Percentiles rank a stretch among this genome's conserved stretches.
These are phyloP conservation scores for Hemisphaericaspora lyxosophila DNA, from an alignment of 1,139 yeast species.

Conservation along the genomic window DNA sequence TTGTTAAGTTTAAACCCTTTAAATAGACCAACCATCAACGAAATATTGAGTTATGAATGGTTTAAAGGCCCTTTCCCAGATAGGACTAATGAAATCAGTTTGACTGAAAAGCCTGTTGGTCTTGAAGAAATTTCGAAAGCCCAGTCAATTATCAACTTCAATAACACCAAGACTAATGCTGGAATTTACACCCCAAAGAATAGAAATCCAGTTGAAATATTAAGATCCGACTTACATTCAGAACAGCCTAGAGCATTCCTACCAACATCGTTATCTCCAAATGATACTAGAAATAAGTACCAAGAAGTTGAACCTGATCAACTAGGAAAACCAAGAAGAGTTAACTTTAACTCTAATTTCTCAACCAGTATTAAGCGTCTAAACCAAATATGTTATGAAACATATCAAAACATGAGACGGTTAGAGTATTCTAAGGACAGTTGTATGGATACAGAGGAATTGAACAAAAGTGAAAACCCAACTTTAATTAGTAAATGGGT, in stretches of 20 bases:
- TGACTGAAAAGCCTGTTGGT: slow-evolving; percentile 58
- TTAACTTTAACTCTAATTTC: slow-evolving; percentile 44
- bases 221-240: slow-evolving; percentile 67
- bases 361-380: slow-evolving; percentile 40
- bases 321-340: slow-evolving; percentile 40
- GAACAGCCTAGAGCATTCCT: slow-evolving; percentile 69
- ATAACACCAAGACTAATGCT: slow-evolving; percentile 60
- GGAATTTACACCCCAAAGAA: slow-evolving; percentile 59
- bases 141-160: slow-evolving; percentile 70
- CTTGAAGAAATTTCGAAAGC: slow-evolving; percentile 55
- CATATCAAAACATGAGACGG: slow-evolving; percentile 43
- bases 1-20: slow-evolving; percentile 77
- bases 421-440: slow-evolving; percentile 37
- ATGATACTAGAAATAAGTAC: slow-evolving; percentile 85
- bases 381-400: slow-evolving; percentile 40
- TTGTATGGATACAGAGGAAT: slow-evolving; percentile 34
- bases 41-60: slow-evolving; percentile 80
- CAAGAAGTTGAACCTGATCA: slow-evolving; percentile 59
- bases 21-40: slow-evolving; percentile 77
- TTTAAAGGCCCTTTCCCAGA: slow-evolving; percentile 86
- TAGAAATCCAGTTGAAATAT: slow-evolving; percentile 67
- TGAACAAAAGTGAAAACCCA: slow-evolving; percentile 58
- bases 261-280: slow-evolving; percentile 90
- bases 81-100: slow-evolving; percentile 59
- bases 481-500: slow-evolving; percentile 94